Evolutionary conservation across 2,329 filamentous ascomycete genomes (phyloP), one percentile per base, ranked within the genome.

Genomic region (Colletotrichum lentis): DNA sequence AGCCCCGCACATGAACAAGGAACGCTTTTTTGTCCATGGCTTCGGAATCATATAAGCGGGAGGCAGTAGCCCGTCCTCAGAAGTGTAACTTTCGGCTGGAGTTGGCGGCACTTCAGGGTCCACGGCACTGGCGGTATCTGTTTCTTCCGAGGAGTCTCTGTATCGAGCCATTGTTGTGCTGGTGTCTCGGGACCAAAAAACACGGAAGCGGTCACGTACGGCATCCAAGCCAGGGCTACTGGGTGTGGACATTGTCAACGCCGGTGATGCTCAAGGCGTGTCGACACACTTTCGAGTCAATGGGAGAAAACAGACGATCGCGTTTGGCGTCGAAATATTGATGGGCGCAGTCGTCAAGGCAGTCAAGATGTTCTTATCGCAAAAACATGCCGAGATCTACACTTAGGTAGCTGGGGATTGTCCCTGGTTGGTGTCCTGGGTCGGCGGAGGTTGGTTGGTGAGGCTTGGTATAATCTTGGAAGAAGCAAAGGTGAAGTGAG

Each of bases 1-100:
- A 31, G 57, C 67, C 20, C 67, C 67, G 35, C 67, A 69, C 67
- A 69, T 69, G 46, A 69, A 46, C 14, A 69, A 55, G 16, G 67
- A 69, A 5, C 64, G 64, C 35, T 63, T 67, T 18, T 64, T 46
- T 35, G 67, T 63, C 67, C 67, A 69, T 49, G 57, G 31, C 20
- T 67, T 69, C 20, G 67, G 53, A 12, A 44, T 55, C 46, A 67
- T 46, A 41, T 67, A 62, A 27, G 63, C 53, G 18, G 58, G 67
- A 27, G 39, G 44, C 11, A 69, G 47, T 16, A 69, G 24, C 10
- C 35, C 63, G n/a, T 67, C 64, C 18, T 67, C 62, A 37, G 67
- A 67, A 12, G 52, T 58, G n/a, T 53, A 67, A 52, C 63, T 69
- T 18, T 58, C 57, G 8, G 64, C 24, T 41, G 57, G 67, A 37